Percentiles rank a stretch among this genome's conserved stretches.
Evolutionary conservation across 106 monocot genomes (phyloP).

Genomic region (Xerophyta viscosa): DNA sequence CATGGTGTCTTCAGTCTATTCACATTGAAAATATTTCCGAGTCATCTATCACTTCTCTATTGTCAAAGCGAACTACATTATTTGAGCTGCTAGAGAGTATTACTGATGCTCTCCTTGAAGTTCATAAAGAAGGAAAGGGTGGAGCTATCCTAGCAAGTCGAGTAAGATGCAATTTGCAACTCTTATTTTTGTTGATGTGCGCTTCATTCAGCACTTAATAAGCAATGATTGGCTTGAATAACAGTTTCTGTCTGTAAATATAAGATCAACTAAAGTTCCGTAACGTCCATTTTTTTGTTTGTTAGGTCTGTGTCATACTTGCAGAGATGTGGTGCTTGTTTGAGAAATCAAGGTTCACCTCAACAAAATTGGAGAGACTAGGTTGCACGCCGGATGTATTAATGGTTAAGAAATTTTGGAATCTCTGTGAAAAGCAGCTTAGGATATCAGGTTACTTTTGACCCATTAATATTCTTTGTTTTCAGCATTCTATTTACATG

Average conservation of each 20-base stretch:
- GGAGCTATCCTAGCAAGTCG: constrained; percentile 53
- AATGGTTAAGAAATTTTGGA: constrained; percentile 71
- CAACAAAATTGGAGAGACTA: constrained; percentile 60
- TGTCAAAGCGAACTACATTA: constrained; percentile 50
- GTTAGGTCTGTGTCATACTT: constrained; percentile 71
- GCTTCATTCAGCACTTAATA: too few relatives aligned
- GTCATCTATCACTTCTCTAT: constrained; percentile 35
- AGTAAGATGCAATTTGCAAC: constrained; percentile 25
- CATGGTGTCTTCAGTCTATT: constrained; percentile 69
- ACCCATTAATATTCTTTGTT: constrained; percentile 1
- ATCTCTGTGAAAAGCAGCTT: constrained; percentile 70
- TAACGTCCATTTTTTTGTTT: constrained; percentile 2
- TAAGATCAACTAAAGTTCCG: too few relatives aligned
- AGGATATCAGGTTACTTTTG: constrained; percentile 53
- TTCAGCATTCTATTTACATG: too few relatives aligned
- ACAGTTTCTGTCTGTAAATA: too few relatives aligned
- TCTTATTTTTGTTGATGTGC: too few relatives aligned
- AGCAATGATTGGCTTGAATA: too few relatives aligned
- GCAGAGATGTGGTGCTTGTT: constrained; percentile 91
- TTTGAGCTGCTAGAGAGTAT: constrained; percentile 58
- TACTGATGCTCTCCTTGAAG: constrained; percentile 31
- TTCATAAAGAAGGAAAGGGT: constrained; percentile 38
- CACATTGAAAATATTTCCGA: constrained; percentile 71
- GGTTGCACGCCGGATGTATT: constrained; percentile 57
- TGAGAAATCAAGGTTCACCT: constrained; percentile 55